A percentile compares a stretch with the other conserved stretches of the same genome.
phyloP scores from a whole-genome alignment of 331 rosid species.

The Stylosanthes scabra region DNA sequence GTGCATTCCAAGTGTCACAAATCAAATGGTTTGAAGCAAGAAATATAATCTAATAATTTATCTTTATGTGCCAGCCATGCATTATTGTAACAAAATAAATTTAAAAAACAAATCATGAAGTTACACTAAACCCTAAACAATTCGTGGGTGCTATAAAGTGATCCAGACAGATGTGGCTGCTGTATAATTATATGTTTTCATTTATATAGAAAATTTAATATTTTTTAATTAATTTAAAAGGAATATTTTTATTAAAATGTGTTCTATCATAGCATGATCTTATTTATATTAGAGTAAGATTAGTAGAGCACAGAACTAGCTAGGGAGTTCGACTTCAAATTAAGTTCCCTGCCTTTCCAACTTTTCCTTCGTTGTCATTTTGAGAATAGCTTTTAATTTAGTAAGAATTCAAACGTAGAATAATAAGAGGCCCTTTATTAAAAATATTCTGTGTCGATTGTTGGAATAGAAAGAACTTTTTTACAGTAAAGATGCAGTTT shows the following conservation, averaged over 20 bases:
- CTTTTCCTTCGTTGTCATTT: slow-evolving; percentile 38
- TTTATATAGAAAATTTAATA: too few relatives aligned
- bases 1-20: slow-evolving; percentile 44
- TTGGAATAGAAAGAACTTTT: too few relatives aligned
- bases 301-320: slow-evolving; percentile 17
- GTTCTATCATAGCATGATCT: too few relatives aligned
- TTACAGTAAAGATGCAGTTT: too few relatives aligned
- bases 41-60: background rate
- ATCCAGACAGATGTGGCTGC: background rate
- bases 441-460: too few relatives aligned
- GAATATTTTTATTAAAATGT: background rate
- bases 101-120: slow-evolving; percentile 24
- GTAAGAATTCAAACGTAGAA: slow-evolving; percentile 7
- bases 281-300: background rate
- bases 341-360: slow-evolving; percentile 27
- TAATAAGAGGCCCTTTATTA: background rate
- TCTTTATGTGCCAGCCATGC: slow-evolving; percentile 7
- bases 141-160: slow-evolving; percentile 15
- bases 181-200: too few relatives aligned
- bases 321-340: slow-evolving; percentile 44
- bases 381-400: slow-evolving; percentile 12
- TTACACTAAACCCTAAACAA: slow-evolving; percentile 27
- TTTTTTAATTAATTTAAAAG: too few relatives aligned
- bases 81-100: slow-evolving; percentile 22
- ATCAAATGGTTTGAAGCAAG: slow-evolving; percentile 16